These are phyloP conservation scores for Peronosclerospora sorghi DNA, from an alignment of 352 stramenopile genomes.

Conservation along the genomic window DNA sequence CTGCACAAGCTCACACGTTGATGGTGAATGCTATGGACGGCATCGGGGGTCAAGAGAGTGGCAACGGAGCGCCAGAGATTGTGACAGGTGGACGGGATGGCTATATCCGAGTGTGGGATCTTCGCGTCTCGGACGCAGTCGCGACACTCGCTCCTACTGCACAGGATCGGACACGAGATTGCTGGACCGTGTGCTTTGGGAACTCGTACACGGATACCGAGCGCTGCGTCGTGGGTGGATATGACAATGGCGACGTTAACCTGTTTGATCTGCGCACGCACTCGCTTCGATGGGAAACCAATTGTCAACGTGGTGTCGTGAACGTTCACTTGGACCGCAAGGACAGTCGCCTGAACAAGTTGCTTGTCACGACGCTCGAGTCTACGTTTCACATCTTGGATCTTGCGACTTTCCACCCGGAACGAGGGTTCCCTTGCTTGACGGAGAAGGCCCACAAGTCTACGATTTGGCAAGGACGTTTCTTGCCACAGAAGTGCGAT, in stretches of 20 bases:
- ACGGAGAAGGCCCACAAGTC: slow-evolving; percentile 90
- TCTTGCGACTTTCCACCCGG: too few species aligned
- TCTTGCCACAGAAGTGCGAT: slow-evolving; percentile 94
- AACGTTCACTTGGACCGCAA: slow-evolving; percentile 92
- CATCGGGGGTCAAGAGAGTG: slow-evolving; percentile 84
- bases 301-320: slow-evolving; percentile 94
- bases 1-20: slow-evolving; percentile 83
- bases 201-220: slow-evolving; percentile 92
- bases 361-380: slow-evolving; percentile 91
- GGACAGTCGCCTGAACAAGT: slow-evolving; percentile 97
- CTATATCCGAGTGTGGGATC: slow-evolving; percentile 94
- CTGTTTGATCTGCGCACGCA: slow-evolving; percentile 93
- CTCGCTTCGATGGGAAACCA: slow-evolving; percentile 91
- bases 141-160: slow-evolving; percentile 87
- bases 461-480: slow-evolving; percentile 90
- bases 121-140: slow-evolving; percentile 84
- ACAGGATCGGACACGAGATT: slow-evolving; percentile 78
- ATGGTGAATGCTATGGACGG: slow-evolving; percentile 95
- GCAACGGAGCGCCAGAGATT: slow-evolving; percentile 88
- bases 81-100: slow-evolving; percentile 91
- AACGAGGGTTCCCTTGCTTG: slow-evolving; percentile 87
- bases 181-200: slow-evolving; percentile 93
- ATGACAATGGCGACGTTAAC: slow-evolving; percentile 97
- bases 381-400: too few species aligned
- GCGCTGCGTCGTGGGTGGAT: slow-evolving; percentile 88